Percentiles rank a stretch among this genome's conserved stretches.
These are phyloP conservation scores for Pleurotus salmoneostramineus DNA, from an alignment of 768 basidiomycete genomes.

Conservation along the genomic window DNA sequence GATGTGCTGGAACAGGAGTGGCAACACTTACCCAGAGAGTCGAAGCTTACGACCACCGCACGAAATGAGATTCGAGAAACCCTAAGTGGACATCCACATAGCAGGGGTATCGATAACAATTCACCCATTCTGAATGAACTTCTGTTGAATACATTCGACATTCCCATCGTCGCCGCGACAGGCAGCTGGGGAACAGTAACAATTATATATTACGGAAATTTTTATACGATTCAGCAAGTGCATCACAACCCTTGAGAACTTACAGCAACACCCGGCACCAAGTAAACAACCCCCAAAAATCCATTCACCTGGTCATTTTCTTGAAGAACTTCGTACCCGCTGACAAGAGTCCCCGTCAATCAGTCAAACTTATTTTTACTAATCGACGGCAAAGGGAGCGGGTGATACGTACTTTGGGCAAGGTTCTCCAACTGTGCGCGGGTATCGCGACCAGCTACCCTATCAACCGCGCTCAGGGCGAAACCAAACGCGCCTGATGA, in stretches of 20 bases:
- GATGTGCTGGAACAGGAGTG: no score
- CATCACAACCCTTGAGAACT: background rate
- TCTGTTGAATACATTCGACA: no score
- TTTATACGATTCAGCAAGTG: background rate
- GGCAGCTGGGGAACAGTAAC: no score
- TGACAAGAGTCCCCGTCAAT: constrained; percentile 13
- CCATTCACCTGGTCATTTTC: constrained; percentile 16
- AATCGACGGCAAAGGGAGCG: background rate
- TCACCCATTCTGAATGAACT: no score
- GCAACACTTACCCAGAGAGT: no score
- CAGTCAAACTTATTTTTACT: constrained; percentile 5
- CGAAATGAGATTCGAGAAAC: no score
- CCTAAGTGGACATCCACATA: no score
- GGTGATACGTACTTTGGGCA: constrained; percentile 45
- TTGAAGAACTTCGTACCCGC: constrained; percentile 33
- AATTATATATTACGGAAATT: no score
- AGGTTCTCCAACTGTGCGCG: constrained; percentile 47
- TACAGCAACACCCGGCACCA: background rate
- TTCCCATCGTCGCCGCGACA: no score
- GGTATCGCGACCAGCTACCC: constrained; percentile 48
- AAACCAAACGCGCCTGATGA: constrained; percentile 28
- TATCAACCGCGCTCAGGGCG: constrained; percentile 51
- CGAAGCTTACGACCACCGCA: no score
- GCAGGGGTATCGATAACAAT: no score
- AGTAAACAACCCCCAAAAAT: background rate